Conservation (phyloP, 2,329 filamentous ascomycete genomes). For the Fusarium goolgardi region DNA sequence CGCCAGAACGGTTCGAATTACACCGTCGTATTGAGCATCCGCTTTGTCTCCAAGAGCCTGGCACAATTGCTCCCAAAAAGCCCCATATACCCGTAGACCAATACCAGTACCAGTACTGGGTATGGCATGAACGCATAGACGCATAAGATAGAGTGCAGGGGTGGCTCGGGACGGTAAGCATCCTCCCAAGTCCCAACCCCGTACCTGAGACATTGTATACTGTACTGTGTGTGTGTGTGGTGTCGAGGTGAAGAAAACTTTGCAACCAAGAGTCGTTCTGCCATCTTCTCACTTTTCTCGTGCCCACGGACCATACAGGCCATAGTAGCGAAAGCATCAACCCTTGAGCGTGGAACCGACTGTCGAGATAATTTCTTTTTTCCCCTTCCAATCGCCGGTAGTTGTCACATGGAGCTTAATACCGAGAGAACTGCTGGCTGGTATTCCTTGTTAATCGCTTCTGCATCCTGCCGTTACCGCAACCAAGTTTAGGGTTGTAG, state of each 20-base stretch:
- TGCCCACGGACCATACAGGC: conserved; percentile 25
- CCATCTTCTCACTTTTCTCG: conserved; percentile 35
- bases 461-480: neutral
- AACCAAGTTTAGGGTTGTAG: neutral
- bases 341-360: conserved; percentile 38
- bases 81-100: conserved; percentile 18
- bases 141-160: conserved; percentile 30
- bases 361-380: conserved; percentile 38
- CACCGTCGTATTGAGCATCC: conserved; percentile 33
- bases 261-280: conserved; percentile 31
- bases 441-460: neutral
- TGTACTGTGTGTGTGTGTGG: conserved; percentile 23
- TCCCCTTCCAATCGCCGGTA: conserved; percentile 39
- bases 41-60: conserved; percentile 25
- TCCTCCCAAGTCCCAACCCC: conserved; percentile 28
- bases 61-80: conserved; percentile 14
- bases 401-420: conserved; percentile 29
- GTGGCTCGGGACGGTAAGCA: conserved; percentile 15
- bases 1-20: conserved; percentile 32
- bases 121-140: conserved; percentile 32
- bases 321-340: conserved; percentile 33
- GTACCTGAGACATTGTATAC: conserved; percentile 36
- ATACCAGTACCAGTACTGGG: neutral
- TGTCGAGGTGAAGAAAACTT: conserved; percentile 18
- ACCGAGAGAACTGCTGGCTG: neutral